Conservation (phyloP, 352 stramenopile genomes). For the Pythium rishiriense region DNA sequence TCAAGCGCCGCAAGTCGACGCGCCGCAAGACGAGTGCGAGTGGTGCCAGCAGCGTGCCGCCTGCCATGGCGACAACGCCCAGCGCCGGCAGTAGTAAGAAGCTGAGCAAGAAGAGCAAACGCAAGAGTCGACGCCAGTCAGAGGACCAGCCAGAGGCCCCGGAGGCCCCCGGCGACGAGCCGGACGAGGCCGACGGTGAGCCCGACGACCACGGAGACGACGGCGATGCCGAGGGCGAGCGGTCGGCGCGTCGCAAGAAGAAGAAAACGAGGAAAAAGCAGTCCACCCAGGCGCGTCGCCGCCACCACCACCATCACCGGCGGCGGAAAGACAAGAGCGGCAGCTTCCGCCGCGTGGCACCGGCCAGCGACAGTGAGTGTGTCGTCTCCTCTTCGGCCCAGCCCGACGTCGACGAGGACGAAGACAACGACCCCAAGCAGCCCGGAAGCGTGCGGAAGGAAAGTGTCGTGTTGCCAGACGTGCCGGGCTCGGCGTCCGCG, state of each 20-base stretch:
- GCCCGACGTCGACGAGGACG: too few species aligned
- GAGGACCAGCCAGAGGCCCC: not conserved
- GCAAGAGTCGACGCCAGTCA: not conserved
- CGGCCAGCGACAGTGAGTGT: too few species aligned
- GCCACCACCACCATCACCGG: not conserved
- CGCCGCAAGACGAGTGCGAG: slow-evolving; percentile 11
- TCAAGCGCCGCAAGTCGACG: slow-evolving; percentile 13
- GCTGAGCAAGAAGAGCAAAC: slow-evolving; percentile 27
- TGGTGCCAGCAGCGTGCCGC: not conserved
- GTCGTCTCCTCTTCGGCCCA: too few species aligned
- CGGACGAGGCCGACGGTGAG: slow-evolving; percentile 21
- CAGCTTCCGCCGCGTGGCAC: not conserved
- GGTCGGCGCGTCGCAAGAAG: not conserved
- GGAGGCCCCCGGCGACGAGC: not conserved
- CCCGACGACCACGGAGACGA: not conserved
- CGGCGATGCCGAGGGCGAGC: slow-evolving; percentile 6
- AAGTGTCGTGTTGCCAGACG: slow-evolving; percentile 19
- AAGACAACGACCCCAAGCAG: not conserved
- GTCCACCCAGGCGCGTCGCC: too few species aligned
- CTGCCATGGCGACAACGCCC: not conserved
- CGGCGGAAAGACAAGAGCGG: not conserved
- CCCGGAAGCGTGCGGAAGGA: too few species aligned
- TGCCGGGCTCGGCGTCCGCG: slow-evolving; percentile 6
- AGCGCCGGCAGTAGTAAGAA: slow-evolving; percentile 20
- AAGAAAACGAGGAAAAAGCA: slow-evolving; percentile 17